phyloP scores from a whole-genome alignment of 257 asterid species.

The Solanum sparsipilum region DNA sequence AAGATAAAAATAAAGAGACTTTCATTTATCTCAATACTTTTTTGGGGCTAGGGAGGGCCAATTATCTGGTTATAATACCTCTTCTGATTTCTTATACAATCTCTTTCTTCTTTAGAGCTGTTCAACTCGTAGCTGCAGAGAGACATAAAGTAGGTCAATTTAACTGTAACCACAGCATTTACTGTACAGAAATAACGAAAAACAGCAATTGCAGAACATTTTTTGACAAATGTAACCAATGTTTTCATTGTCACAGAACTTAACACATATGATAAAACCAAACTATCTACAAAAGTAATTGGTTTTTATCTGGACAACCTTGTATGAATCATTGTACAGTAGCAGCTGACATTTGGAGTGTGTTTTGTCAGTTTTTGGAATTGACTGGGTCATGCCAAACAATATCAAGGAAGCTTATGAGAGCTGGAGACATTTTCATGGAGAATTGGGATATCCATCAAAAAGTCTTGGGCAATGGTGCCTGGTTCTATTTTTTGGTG shows the following conservation, averaged over 20 bases:
- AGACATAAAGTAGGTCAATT: background rate
- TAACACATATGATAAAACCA: background rate
- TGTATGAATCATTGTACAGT: background rate
- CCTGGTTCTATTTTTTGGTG: background rate
- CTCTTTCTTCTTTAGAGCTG: constrained; percentile 75
- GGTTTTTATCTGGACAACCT: background rate
- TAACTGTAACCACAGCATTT: background rate
- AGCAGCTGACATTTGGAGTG: background rate
- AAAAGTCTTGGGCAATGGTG: background rate
- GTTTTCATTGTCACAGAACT: background rate
- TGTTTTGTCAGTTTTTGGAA: background rate
- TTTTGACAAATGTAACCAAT: background rate
- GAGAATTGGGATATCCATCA: background rate
- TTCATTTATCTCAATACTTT: background rate
- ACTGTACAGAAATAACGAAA: background rate
- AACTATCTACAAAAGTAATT: background rate
- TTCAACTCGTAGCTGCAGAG: constrained; percentile 68
- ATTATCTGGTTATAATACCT: constrained; percentile 28
- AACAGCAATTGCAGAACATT: background rate
- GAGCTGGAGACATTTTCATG: background rate
- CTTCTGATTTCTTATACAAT: constrained; percentile 37
- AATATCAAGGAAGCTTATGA: background rate
- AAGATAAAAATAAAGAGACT: background rate
- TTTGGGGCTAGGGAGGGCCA: background rate
- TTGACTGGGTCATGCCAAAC: background rate